Evolutionary conservation across 129 eudicot genomes (phyloP), one percentile per base, ranked within the genome.

Genomic region (Heracleum sosnowskyi): DNA sequence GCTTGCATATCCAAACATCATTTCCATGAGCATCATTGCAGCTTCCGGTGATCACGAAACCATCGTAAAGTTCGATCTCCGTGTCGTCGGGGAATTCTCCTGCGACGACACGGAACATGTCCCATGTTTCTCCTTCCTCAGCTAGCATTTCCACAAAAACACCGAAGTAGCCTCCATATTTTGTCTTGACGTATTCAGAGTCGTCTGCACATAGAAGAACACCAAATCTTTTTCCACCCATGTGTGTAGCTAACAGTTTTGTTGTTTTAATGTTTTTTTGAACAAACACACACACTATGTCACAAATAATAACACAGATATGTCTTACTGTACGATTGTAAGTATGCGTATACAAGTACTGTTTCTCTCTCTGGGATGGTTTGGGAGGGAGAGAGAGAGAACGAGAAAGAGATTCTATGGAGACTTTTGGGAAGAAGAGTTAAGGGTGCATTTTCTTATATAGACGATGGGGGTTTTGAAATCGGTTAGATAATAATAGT

Each of bases 91-190:
- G 98, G 66, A 95, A 90, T 37, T 95, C 89, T 33, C 89, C 89
- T 18, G 39, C 76, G 73, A 88, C 86, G 4, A 91, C 98, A 22
- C 87, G 85, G 72, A n/a, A 95, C 40, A 90, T 80, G 75, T 87
- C 91, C 98, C 98, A 95, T 11, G 79, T 82, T 72, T 95, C 98
- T 35, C 97, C 98, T 84, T 95, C 96, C 41, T 95, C 98, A 5
- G 81, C 90, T 81, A 95, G 88, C 97, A 90, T 90, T 82, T 83
- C 79, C 29, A 88, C 86, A 47, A 95, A 95, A 20, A 95, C 97
- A 37, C 97, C 97, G 66, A 87, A 95, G 78, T 95, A 95, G 6
- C 98, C 98, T 40, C 94, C 96, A 77, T 95, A 95, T 69, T 77
- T 86, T 80, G 86, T 90, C 85, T 95, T 95, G 82, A 95, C 92